Percentiles rank a stretch among this genome's conserved stretches.
phyloP scores from a whole-genome alignment of 2,329 filamentous ascomycete genomes.

The Karstenula rhodostoma region DNA sequence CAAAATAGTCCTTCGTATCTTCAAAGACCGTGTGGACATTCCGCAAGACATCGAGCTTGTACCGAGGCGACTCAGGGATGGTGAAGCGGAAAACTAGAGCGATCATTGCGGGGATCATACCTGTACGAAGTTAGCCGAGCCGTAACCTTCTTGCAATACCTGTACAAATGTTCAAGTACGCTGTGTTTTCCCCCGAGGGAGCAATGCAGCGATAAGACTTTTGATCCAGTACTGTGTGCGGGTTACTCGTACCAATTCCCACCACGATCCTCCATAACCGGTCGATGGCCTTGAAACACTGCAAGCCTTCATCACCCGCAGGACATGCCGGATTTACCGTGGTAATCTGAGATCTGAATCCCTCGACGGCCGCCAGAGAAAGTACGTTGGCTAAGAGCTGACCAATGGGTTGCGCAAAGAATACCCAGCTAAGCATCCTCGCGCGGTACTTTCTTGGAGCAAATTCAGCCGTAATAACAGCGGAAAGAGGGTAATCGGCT shows the following conservation, averaged over 20 bases:
- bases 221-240: not conserved
- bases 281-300: conserved; percentile 46
- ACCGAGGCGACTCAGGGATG: conserved; percentile 52
- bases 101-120: conserved; percentile 49
- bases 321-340: conserved; percentile 21
- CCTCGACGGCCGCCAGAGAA: conserved; percentile 38
- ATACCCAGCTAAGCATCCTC: conserved; percentile 53
- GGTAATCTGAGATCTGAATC: conserved; percentile 36
- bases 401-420: conserved; percentile 54
- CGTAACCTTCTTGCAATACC: not conserved
- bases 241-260: conserved; percentile 37
- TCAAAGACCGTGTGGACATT: conserved; percentile 42
- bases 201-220: too few species aligned
- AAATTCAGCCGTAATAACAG: conserved; percentile 52
- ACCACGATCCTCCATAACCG: conserved; percentile 51
- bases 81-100: conserved; percentile 51
- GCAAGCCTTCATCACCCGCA: conserved; percentile 24
- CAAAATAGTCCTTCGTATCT: conserved; percentile 45
- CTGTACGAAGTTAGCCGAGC: not conserved
- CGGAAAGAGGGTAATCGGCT: conserved; percentile 49
- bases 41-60: conserved; percentile 51
- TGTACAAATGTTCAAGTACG: too few species aligned
- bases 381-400: conserved; percentile 46
- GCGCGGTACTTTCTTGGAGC: conserved; percentile 47
- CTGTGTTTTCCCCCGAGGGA: too few species aligned